Percentiles rank a stretch among this genome's conserved stretches.
phyloP scores from a whole-genome alignment of 2,329 filamentous ascomycete species.

The Leptographium lundbergii region DNA sequence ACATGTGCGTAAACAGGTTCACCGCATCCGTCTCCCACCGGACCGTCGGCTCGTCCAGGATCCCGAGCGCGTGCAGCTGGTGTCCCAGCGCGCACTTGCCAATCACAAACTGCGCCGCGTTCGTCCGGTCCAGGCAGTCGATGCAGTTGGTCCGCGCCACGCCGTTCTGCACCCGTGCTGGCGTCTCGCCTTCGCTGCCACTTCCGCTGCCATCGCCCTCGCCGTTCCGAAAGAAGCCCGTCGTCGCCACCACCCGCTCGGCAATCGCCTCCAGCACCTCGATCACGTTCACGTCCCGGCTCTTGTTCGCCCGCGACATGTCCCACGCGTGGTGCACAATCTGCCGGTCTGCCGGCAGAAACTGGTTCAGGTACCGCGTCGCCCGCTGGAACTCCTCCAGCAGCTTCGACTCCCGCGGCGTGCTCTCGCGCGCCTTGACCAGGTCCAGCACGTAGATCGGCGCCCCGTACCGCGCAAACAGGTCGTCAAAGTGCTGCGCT shows the following conservation, averaged over 20 bases:
- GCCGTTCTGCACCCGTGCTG: slow-evolving; percentile 71
- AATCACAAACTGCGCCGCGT: slow-evolving; percentile 95
- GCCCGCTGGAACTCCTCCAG: slow-evolving; percentile 77
- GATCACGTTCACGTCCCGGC: slow-evolving; percentile 86
- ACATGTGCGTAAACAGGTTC: slow-evolving; percentile 96
- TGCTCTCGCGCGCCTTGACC: slow-evolving; percentile 78
- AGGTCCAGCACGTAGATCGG: slow-evolving; percentile 88
- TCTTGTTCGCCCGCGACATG: slow-evolving; percentile 92
- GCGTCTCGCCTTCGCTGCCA: slow-evolving; percentile 10
- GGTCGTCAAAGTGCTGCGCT: slow-evolving; percentile 85
- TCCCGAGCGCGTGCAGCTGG: slow-evolving; percentile 81
- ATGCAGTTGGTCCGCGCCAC: slow-evolving; percentile 95
- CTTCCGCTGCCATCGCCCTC: slow-evolving; percentile 46
- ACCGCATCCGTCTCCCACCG: slow-evolving; percentile 94
- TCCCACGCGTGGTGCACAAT: slow-evolving; percentile 95
- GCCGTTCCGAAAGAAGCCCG: slow-evolving; percentile 92
- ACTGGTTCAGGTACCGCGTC: slow-evolving; percentile 88
- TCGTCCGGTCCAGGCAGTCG: slow-evolving; percentile 92
- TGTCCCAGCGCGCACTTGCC: slow-evolving; percentile 87
- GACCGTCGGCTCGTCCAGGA: slow-evolving; percentile 63
- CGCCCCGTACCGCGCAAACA: slow-evolving; percentile 86
- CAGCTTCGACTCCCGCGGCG: slow-evolving; percentile 82
- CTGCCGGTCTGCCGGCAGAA: slow-evolving; percentile 68
- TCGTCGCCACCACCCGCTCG: slow-evolving; percentile 71
- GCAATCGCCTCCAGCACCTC: slow-evolving; percentile 81